These are phyloP conservation scores for Fusarium burgessii DNA, from an alignment of 2,329 filamentous ascomycete species.

Conservation along the genomic window DNA sequence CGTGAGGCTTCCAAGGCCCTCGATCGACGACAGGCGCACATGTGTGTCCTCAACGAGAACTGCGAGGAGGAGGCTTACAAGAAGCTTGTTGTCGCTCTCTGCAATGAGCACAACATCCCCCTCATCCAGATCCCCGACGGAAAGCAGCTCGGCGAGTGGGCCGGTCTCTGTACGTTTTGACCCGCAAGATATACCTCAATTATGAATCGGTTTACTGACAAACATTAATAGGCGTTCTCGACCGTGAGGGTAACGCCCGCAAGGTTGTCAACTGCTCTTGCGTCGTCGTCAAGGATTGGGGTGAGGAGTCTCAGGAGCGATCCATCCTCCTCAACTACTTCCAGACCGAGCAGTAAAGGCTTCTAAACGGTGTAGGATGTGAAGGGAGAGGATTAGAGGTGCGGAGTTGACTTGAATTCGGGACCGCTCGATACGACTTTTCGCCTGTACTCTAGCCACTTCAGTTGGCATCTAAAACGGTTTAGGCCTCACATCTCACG, in stretches of 20 bases:
- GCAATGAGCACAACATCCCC: conserved; percentile 99
- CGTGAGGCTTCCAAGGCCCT: conserved; percentile 99
- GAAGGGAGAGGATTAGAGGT: conserved; percentile 57
- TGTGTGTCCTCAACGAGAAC: conserved; percentile 99
- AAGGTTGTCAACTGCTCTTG: conserved; percentile 99
- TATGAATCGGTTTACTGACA: conserved; percentile 48
- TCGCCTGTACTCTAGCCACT: conserved; percentile 61
- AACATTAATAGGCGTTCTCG: conserved; percentile 80
- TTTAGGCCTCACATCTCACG: conserved; percentile 51
- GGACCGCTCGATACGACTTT: conserved; percentile 53
- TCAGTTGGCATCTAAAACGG: conserved; percentile 60
- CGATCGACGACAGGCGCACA: conserved; percentile 98
- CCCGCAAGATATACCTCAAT: neutral
- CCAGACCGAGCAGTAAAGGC: conserved; percentile 82
- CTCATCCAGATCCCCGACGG: conserved; percentile 99
- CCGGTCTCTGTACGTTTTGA: conserved; percentile 90
- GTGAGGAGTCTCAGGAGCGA: conserved; percentile 99
- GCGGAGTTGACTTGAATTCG: conserved; percentile 50
- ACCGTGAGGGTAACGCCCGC: conserved; percentile 98
- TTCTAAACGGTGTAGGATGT: conserved; percentile 50
- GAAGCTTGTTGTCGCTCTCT: conserved; percentile 99
- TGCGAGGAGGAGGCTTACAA: conserved; percentile 99
- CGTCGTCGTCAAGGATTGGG: conserved; percentile 99
- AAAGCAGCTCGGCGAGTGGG: conserved; percentile 99
- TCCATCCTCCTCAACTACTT: conserved; percentile 99